Evolutionary conservation across 2,329 filamentous ascomycete species (phyloP), one percentile per base, ranked within the genome.

Genomic region (Blastomyces gilchristii): DNA sequence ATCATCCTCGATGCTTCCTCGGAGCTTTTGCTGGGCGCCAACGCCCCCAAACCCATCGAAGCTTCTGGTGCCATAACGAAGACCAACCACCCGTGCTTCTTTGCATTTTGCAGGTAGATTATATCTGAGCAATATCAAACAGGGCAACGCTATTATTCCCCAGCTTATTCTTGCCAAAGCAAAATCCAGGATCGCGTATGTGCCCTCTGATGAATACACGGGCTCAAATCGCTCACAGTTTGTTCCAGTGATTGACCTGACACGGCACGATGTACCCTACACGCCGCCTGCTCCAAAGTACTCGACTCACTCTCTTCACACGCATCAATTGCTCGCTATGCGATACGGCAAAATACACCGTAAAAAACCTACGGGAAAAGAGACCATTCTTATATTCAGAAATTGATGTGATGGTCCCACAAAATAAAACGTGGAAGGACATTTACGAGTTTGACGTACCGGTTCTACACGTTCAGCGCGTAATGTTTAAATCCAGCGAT

Each of bases 391-490:
- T 81, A 63, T 86, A 85, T 69, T 68, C 78, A 2, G 83, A 87
- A 71, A 74, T 85, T 64, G 80, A 87, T 68, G 82, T 87, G 61
- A 84, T 85, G 80, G 76, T 76, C 3, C 71, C 77, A 0, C 77
- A 73, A 3, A 80, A 85, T 60, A 76, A 81, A 65, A 73, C 78
- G 59, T 87, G 85, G 85, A 86, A 80, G 68, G 75, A 79, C 63
- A 72, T 84, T 18, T 87, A 87, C 68, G 84, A 86, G 58, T 86
- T 86, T 64, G 85, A 87, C 68, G 84, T 84, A 2, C 85, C 85
- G 0, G 85, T 87, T 65, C 77, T 87, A 39, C 85, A 87, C 69
- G 76, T 86, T 52, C 82, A 80, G 45, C 81, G 71, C 71, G 76
- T 70, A 65, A 65, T 72, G 58, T 68, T 74, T 31, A 75, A 79